phyloP scores from a whole-genome alignment of 331 rosid species.

The Malus hybrid region DNA sequence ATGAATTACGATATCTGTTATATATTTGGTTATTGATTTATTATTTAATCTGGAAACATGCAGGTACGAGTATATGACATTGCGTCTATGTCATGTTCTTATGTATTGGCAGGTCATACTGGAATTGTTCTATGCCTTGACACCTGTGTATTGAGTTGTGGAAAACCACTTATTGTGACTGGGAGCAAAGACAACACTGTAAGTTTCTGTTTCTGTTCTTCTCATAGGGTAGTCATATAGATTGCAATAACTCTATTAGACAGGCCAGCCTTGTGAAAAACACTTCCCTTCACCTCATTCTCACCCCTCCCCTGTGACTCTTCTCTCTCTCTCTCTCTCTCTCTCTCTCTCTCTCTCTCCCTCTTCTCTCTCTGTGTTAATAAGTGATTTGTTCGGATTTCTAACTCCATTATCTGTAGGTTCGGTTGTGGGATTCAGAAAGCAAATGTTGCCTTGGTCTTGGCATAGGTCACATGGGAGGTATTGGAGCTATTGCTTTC shows the following conservation, averaged over 20 bases:
- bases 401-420: slow-evolving; percentile 39
- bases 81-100: slow-evolving; percentile 77
- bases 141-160: slow-evolving; percentile 73
- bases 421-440: slow-evolving; percentile 90
- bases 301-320: not conserved
- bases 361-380: not conserved
- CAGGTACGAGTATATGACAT: slow-evolving; percentile 87
- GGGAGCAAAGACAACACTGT: slow-evolving; percentile 94
- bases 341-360: not conserved
- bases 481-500: slow-evolving; percentile 88
- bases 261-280: not conserved
- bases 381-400: not conserved
- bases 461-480: slow-evolving; percentile 79
- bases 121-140: slow-evolving; percentile 78
- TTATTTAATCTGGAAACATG: slow-evolving; percentile 25
- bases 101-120: slow-evolving; percentile 84
- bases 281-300: not conserved
- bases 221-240: not conserved
- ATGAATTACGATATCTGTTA: not conserved
- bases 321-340: not conserved
- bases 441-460: slow-evolving; percentile 71
- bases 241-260: not conserved
- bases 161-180: slow-evolving; percentile 61
- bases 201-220: slow-evolving; percentile 34
- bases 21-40: slow-evolving; percentile 2